Evolutionary conservation across 2,329 filamentous ascomycete species (phyloP).

Genomic region (Colletotrichum graminicola): DNA sequence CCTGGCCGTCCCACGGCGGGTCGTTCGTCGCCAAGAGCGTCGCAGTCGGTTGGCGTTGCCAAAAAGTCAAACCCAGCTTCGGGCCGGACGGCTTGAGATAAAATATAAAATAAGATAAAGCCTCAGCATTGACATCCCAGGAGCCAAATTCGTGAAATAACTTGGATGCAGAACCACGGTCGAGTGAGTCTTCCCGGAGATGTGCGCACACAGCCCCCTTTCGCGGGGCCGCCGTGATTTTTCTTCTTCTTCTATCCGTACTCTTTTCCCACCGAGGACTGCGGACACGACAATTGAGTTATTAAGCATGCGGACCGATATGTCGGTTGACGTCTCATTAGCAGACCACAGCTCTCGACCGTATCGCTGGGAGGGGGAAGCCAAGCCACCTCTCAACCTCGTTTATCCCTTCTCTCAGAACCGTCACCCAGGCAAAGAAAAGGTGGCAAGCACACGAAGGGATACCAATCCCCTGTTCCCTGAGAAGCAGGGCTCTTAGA

Average conservation of each 20-base stretch:
- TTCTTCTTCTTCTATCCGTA: too few relatives aligned
- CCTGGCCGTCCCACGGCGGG: background rate
- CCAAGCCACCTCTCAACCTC: background rate
- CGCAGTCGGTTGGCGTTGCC: background rate
- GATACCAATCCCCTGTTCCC: too few relatives aligned
- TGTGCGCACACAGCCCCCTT: too few relatives aligned
- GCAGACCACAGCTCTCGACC: background rate
- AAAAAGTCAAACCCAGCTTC: too few relatives aligned
- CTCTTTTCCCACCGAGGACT: too few relatives aligned
- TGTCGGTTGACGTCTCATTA: constrained; percentile 33
- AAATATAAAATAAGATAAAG: too few relatives aligned
- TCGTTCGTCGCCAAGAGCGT: background rate
- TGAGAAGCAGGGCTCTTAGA: background rate
- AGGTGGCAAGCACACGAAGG: background rate
- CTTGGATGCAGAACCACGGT: too few relatives aligned
- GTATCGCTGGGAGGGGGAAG: background rate
- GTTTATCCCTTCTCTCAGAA: background rate
- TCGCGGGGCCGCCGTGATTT: too few relatives aligned
- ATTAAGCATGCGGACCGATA: constrained; percentile 12
- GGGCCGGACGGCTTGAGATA: background rate
- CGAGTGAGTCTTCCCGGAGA: too few relatives aligned
- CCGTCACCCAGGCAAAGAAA: background rate
- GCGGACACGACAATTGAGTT: too few relatives aligned
- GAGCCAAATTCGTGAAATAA: too few relatives aligned
- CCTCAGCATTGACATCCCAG: background rate